Conservation (phyloP, 1,284 basidiomycete genomes). For the Megacollybia platyphylla region DNA sequence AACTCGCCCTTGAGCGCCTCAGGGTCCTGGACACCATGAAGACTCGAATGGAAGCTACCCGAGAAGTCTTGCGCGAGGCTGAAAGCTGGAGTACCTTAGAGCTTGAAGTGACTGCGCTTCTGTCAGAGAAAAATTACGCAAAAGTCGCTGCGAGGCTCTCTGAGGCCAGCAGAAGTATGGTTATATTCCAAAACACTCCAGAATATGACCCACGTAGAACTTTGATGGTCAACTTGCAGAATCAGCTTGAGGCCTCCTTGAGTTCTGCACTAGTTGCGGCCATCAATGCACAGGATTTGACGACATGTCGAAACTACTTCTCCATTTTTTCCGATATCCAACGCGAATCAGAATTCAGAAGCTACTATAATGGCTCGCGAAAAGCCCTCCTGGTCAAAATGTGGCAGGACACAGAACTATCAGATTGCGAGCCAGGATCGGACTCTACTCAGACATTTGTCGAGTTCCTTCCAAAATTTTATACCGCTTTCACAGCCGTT, state of each 20-base stretch:
- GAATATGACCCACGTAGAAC: constrained; percentile 79
- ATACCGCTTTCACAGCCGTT: constrained; percentile 50
- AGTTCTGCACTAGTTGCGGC: constrained; percentile 78
- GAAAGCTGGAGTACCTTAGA: constrained; percentile 93
- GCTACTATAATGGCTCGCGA: constrained; percentile 84
- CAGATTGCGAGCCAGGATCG: constrained; percentile 29
- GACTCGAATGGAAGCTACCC: constrained; percentile 71
- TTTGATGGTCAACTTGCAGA: constrained; percentile 82
- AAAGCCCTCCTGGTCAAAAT: constrained; percentile 46
- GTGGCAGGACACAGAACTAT: constrained; percentile 52
- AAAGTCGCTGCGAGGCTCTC: constrained; percentile 83
- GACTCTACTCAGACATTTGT: constrained; percentile 28
- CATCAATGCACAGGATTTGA: constrained; percentile 64
- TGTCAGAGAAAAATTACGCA: constrained; percentile 66
- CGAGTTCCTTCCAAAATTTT: constrained; percentile 66
- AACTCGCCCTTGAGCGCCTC: constrained; percentile 57
- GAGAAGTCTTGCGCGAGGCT: constrained; percentile 80
- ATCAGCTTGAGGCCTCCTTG: constrained; percentile 83
- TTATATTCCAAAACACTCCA: constrained; percentile 80
- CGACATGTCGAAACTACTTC: constrained; percentile 67
- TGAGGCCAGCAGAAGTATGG: constrained; percentile 78
- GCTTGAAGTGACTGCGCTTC: constrained; percentile 73
- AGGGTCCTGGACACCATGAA: constrained; percentile 75
- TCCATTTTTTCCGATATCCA: constrained; percentile 84
- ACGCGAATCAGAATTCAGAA: constrained; percentile 80